Evolutionary conservation across 1,139 yeast genomes (phyloP), one percentile per base, ranked within the genome.

Genomic region (Taphrina wiesneri): DNA sequence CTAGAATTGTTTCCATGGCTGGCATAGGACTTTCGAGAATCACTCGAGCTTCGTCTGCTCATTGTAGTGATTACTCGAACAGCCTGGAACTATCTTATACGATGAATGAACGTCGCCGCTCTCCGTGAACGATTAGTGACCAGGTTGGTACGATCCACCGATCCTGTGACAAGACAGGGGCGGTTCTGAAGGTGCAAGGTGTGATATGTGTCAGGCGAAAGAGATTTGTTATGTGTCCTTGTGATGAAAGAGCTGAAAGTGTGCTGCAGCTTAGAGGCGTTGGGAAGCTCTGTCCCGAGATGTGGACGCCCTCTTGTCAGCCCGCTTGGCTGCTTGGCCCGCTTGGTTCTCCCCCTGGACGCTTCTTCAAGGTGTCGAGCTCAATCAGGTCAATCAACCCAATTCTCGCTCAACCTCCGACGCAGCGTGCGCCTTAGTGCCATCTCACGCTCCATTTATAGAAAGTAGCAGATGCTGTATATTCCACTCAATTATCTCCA

Each of bases 21-120:
- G 9, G 45, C 45, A 23, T 21, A 21, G 2, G 59, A 54, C 25
- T 34, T 54, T 19, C 26, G 59, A 3, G 59, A 54, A n/a, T 54
- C 59, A 26, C 59, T 32, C 32, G 59, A 54, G 49, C 46, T 25
- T 11, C 59, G 59, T 41, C 49, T 54, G 59, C 59, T 54, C 59
- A 54, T 54, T 15, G 51, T 25, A n/a, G 7, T 45, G n/a, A 39
- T 2, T 39, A 30, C 11, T 30, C 34, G 6, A 11, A 30, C 11
- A 6, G 34, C 11, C 34, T 30, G 34, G 11, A 11, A 6, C 9
- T 6, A 6, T 30, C 9, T 30, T 30, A 11, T 11, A 11, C 34
- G 11, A 30, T 6, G 9, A 11, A 30, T 30, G 34, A 11, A 30
- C 34, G 34, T 11, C 34, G 34, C 34, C 34, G 11, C 34, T 30